Percentiles rank a stretch among this genome's conserved stretches.
phyloP scores from a whole-genome alignment of 192 early-diverging fungal genomes.

The Funneliformis geosporum region DNA sequence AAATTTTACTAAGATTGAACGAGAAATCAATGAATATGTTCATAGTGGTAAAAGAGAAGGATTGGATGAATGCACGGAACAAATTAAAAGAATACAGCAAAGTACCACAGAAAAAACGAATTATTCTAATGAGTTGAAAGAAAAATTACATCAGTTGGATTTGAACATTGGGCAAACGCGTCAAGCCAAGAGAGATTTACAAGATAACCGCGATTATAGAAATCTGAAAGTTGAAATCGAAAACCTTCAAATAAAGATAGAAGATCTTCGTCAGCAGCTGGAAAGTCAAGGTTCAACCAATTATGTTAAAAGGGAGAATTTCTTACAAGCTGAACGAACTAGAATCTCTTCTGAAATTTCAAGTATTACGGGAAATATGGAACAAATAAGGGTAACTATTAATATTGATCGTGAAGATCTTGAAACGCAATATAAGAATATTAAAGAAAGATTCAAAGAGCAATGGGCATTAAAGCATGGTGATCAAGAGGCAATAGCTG shows the following conservation, averaged over 20 bases:
- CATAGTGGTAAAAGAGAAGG: background rate
- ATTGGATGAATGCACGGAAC: background rate
- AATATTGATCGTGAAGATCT: conserved; percentile 62
- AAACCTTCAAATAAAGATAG: conserved; percentile 45
- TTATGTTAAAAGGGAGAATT: conserved; percentile 35
- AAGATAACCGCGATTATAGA: conserved; percentile 50
- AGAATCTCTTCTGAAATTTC: conserved; percentile 36
- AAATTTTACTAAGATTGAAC: background rate
- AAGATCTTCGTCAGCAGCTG: background rate
- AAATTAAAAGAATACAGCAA: background rate
- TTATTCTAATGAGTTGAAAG: conserved; percentile 35
- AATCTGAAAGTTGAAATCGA: conserved; percentile 36
- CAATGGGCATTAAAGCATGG: conserved; percentile 72
- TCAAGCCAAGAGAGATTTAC: conserved; percentile 45
- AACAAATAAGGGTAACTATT: conserved; percentile 81
- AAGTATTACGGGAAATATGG: conserved; percentile 69
- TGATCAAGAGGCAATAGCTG: conserved; percentile 73
- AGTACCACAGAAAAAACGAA: conserved; percentile 15
- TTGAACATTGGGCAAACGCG: conserved; percentile 39
- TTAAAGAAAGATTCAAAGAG: conserved; percentile 67
- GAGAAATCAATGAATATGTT: background rate
- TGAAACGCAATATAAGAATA: conserved; percentile 70
- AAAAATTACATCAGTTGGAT: conserved; percentile 40
- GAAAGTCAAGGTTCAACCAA: background rate
- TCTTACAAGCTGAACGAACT: conserved; percentile 44